A percentile compares a stretch with the other conserved stretches of the same genome.
phyloP scores from a whole-genome alignment of 495 filamentous ascomycete species.

The Aspergillus affinis region DNA sequence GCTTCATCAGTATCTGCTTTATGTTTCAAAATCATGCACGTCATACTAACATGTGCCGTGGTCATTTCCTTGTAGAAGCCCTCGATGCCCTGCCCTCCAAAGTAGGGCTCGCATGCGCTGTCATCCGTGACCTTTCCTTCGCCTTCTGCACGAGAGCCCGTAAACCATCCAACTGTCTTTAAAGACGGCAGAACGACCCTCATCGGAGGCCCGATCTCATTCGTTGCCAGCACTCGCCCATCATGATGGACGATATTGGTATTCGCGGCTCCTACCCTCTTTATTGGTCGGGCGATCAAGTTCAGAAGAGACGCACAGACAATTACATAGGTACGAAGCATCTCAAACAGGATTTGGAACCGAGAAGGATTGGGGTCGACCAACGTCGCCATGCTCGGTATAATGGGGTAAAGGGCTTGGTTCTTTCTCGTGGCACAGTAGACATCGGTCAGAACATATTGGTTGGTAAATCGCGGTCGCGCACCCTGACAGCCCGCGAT shows the following conservation, averaged over 20 bases:
- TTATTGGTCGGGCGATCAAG: constrained; percentile 55
- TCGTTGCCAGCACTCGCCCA: constrained; percentile 62
- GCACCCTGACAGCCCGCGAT: constrained; percentile 27
- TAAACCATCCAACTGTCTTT: constrained; percentile 66
- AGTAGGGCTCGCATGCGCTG: constrained; percentile 24
- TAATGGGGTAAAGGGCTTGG: constrained; percentile 47
- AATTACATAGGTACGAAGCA: constrained; percentile 46
- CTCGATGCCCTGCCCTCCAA: constrained; percentile 52
- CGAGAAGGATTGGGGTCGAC: constrained; percentile 46
- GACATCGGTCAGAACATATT: constrained; percentile 63
- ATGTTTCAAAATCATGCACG: neutral
- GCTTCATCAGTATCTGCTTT: neutral
- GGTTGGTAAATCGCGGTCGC: constrained; percentile 61
- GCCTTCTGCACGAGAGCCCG: constrained; percentile 52
- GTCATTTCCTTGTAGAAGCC: constrained; percentile 66
- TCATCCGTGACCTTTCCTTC: constrained; percentile 31
- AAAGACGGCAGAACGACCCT: constrained; percentile 57
- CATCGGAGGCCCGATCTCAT: constrained; percentile 67
- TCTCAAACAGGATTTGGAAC: constrained; percentile 41
- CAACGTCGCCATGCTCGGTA: constrained; percentile 63
- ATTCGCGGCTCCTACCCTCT: constrained; percentile 64
- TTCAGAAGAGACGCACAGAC: constrained; percentile 53
- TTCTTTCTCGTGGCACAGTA: constrained; percentile 50
- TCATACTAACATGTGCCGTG: constrained; percentile 52
- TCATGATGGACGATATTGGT: constrained; percentile 64